These are phyloP conservation scores for Vaccinium darrowii DNA, from an alignment of 148 eudicot species.

Conservation along the genomic window DNA sequence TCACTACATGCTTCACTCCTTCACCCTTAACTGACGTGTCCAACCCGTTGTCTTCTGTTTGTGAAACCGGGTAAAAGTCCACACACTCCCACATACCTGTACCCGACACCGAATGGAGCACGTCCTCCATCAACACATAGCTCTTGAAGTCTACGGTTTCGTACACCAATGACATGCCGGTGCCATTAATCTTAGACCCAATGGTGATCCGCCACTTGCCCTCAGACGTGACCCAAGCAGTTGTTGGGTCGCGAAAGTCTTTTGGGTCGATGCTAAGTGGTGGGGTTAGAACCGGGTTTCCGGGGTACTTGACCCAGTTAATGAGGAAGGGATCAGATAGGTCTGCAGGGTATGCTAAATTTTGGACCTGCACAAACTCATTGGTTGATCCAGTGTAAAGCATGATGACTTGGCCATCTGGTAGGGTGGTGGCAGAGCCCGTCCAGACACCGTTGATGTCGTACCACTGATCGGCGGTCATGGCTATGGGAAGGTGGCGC, in stretches of 20 bases:
- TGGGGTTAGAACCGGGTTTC: constrained; percentile 69
- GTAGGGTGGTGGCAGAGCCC: constrained; percentile 77
- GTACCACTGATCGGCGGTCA: constrained; percentile 59
- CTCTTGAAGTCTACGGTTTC: constrained; percentile 58
- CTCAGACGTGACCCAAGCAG: constrained; percentile 58
- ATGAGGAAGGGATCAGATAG: constrained; percentile 68
- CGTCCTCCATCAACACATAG: constrained; percentile 39
- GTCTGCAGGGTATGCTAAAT: constrained; percentile 76
- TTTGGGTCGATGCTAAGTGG: constrained; percentile 52
- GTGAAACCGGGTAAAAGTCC: constrained; percentile 77
- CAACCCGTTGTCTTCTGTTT: constrained; percentile 44
- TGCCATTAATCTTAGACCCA: constrained; percentile 62
- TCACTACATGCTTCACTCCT: constrained; percentile 69
- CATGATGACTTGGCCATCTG: constrained; percentile 61
- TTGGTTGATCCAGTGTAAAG: constrained; percentile 75
- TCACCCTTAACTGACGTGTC: constrained; percentile 62
- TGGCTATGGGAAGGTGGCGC: constrained; percentile 67
- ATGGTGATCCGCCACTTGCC: constrained; percentile 76
- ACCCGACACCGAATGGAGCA: constrained; percentile 53
- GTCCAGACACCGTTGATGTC: constrained; percentile 85
- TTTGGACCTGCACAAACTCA: constrained; percentile 66
- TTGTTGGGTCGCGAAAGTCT: constrained; percentile 85
- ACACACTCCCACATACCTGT: constrained; percentile 98
- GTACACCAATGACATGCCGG: constrained; percentile 66
- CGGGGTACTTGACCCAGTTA: constrained; percentile 71